Percentiles rank a stretch among this genome's conserved stretches.
These are phyloP conservation scores for Syzygium oleosum DNA, from an alignment of 345 rosid genomes.

Conservation along the genomic window DNA sequence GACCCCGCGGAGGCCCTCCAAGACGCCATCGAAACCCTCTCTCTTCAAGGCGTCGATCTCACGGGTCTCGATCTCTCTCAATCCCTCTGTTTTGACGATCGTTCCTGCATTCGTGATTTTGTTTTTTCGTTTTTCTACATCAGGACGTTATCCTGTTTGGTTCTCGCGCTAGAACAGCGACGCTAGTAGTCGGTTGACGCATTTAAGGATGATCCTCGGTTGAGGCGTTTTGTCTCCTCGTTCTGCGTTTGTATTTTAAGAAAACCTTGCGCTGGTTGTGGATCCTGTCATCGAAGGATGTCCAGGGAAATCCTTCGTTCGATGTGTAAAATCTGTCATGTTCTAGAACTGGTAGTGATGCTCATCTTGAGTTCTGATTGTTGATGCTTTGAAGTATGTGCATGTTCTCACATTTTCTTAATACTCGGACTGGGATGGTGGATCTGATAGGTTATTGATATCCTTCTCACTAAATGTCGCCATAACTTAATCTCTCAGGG, in stretches of 20 bases:
- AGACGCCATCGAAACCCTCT: constrained; percentile 77
- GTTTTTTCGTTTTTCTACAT: background rate
- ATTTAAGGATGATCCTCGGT: background rate
- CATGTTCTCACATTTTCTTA: background rate
- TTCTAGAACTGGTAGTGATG: background rate
- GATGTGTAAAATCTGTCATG: background rate
- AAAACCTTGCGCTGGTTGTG: background rate
- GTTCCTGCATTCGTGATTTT: background rate
- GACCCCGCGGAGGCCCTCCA: constrained; percentile 83
- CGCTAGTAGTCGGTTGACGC: background rate
- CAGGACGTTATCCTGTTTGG: background rate
- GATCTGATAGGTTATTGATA: background rate
- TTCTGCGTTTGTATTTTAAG: background rate
- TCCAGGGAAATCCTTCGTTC: background rate
- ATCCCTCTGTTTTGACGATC: background rate
- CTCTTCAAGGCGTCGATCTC: constrained; percentile 94
- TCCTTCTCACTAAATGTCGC: background rate
- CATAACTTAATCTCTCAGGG: constrained; percentile 24
- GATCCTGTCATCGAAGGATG: background rate
- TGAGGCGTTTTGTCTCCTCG: background rate
- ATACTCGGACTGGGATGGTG: background rate
- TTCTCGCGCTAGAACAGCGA: background rate
- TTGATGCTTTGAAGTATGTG: background rate
- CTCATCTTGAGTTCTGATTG: background rate
- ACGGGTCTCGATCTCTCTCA: constrained; percentile 34